These are phyloP conservation scores for Exophiala calicioides DNA, from an alignment of 2,329 filamentous ascomycete species.

Conservation along the genomic window DNA sequence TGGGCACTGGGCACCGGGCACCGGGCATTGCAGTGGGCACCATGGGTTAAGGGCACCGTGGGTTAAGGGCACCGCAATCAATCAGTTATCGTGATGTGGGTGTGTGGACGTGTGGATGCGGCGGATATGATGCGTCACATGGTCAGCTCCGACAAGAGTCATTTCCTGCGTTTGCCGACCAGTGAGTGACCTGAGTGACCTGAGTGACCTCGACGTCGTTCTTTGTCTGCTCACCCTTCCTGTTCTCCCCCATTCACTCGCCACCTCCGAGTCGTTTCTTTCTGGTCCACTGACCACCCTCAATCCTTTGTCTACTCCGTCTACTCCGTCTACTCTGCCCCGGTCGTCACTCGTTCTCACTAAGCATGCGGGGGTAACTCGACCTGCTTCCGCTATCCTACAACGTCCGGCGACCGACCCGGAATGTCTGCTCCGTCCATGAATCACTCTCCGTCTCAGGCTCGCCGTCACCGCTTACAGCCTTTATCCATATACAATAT, in stretches of 20 bases:
- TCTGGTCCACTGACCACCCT: no score
- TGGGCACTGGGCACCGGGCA: no score
- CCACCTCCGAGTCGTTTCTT: no score
- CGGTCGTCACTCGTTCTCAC: constrained; percentile 2
- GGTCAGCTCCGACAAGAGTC: neutral
- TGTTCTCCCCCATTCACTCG: neutral
- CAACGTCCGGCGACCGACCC: constrained; percentile 3
- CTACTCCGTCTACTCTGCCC: neutral
- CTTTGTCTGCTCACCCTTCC: neutral
- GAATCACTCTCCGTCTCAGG: constrained; percentile 1
- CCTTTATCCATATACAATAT: neutral
- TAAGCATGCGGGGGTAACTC: constrained; percentile 2
- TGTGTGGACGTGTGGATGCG: no score
- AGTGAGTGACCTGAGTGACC: no score
- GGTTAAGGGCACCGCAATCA: no score
- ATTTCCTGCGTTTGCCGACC: no score
- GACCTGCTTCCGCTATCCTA: neutral
- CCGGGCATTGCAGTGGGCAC: no score
- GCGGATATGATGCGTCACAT: neutral
- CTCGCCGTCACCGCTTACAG: constrained; percentile 2
- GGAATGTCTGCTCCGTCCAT: constrained; percentile 6
- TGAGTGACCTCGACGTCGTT: neutral
- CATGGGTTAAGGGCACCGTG: no score
- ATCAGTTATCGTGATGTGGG: no score
- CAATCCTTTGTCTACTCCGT: neutral